Conservation (phyloP, 2,329 filamentous ascomycete genomes). For the Gnomoniopsis smithogilvyi region DNA sequence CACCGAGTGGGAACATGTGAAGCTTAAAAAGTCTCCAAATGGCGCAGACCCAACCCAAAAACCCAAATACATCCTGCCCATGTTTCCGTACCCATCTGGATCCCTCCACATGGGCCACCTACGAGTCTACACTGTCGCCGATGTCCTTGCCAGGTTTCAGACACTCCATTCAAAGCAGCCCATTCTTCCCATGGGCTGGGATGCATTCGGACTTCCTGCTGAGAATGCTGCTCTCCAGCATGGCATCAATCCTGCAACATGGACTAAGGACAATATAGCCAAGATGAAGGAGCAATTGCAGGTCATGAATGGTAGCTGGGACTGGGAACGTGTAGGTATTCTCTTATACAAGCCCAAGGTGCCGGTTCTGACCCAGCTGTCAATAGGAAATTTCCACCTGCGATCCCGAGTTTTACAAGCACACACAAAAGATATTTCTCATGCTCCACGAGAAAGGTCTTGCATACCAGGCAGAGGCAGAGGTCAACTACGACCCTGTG, state of each 20-base stretch:
- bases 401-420: slow-evolving; percentile 81
- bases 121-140: slow-evolving; percentile 86
- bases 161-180: slow-evolving; percentile 72
- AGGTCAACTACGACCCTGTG: slow-evolving; percentile 88
- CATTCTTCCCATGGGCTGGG: slow-evolving; percentile 90
- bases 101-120: slow-evolving; percentile 83
- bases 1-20: slow-evolving; percentile 36
- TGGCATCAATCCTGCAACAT: slow-evolving; percentile 71
- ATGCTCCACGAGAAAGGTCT: slow-evolving; percentile 70
- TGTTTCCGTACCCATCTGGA: slow-evolving; percentile 93
- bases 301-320: slow-evolving; percentile 76
- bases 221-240: slow-evolving; percentile 88
- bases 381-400: slow-evolving; percentile 77
- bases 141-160: slow-evolving; percentile 76
- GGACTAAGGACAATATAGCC: slow-evolving; percentile 77
- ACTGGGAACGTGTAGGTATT: slow-evolving; percentile 72
- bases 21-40: slow-evolving; percentile 16
- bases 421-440: slow-evolving; percentile 83
- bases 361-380: slow-evolving; percentile 9
- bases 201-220: slow-evolving; percentile 85
- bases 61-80: slow-evolving; percentile 72
- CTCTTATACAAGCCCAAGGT: not conserved
- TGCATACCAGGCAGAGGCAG: slow-evolving; percentile 77
- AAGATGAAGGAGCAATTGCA: slow-evolving; percentile 82
- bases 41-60: slow-evolving; percentile 22